phyloP scores from a whole-genome alignment of 2,329 filamentous ascomycete species.

The Alternaria atra region DNA sequence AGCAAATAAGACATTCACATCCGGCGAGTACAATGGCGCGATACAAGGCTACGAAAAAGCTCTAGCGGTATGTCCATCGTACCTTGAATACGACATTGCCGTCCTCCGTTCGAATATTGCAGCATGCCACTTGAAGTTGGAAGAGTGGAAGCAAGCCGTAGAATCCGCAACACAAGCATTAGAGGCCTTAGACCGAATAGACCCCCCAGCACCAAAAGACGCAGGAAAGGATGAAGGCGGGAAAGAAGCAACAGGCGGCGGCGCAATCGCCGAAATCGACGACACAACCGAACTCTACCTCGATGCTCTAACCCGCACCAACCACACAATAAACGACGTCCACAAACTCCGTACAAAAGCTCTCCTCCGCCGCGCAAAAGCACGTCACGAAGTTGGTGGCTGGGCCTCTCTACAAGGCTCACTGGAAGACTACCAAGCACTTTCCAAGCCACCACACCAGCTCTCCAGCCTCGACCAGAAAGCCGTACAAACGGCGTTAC shows the following conservation, averaged over 20 bases:
- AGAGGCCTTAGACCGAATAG: conserved; percentile 73
- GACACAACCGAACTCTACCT: conserved; percentile 54
- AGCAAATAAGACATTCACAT: conserved; percentile 82
- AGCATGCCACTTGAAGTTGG: conserved; percentile 84
- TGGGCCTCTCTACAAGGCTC: conserved; percentile 85
- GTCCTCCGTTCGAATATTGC: conserved; percentile 89
- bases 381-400: conserved; percentile 73
- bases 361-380: conserved; percentile 79
- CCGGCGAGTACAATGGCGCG: conserved; percentile 76
- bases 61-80: conserved; percentile 78
- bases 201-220: conserved; percentile 48
- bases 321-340: conserved; percentile 65
- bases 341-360: conserved; percentile 82
- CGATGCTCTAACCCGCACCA: conserved; percentile 41
- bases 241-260: conserved; percentile 59
- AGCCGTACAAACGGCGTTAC: conserved; percentile 72
- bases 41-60: conserved; percentile 86
- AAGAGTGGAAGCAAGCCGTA: conserved; percentile 85
- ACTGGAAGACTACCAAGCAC: conserved; percentile 78
- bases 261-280: conserved; percentile 68
- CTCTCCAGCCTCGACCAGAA: conserved; percentile 72
- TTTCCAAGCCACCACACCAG: conserved; percentile 65
- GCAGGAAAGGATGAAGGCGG: conserved; percentile 51
- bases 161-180: conserved; percentile 77
- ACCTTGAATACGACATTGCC: conserved; percentile 86